Base-by-base conservation (phyloP, 139 green algal genomes). In the Micromonas pusilla region DNA sequence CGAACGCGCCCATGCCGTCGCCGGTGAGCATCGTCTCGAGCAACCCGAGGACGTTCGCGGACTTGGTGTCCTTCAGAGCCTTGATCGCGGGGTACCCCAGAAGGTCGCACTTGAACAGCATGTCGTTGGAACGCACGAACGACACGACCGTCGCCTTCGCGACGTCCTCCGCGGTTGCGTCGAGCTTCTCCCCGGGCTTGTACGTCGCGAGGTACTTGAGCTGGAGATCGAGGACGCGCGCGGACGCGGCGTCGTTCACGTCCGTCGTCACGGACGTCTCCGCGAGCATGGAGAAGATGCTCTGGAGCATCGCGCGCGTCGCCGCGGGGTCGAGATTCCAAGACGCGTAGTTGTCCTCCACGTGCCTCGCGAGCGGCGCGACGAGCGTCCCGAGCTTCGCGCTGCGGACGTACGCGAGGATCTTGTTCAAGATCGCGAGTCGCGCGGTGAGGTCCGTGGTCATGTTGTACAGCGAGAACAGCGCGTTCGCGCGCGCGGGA, bases 71-170 rank as follows among this genome's bases (percentile, higher is more conserved):
- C 39, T 84, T 66, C 65, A 86, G 63, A 13, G 28, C 52, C 39
- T 67, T 66, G 0, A 86, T 25, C 23, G 63, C n/a, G 4, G 39
- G 36, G 45, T 73, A 34, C 23, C 81, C 82, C 36, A 85, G n/a
- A n/a, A 86, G 66, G 70, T 86, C 82, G 45, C 80, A 82, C 64
- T 83, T 38, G 36, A 80, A 84, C 36, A 28, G 45, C 5, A 66
- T 67, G 72, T 45, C 39, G 26, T 57, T 32, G 9, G 38, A 60
- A n/a, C 6, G 3, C 5, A 75, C 53, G 68, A 75, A 75, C 28
- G 37, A 30, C 4, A 21, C 25, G 16, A 78, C 67, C 13, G 32
- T 16, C 36, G 45, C 31, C 28, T 81, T 81, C 21, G 77, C 77
- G 19, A 70, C 63, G 6, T 72, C 60, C 31, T 37, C 31, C 0